Evolutionary conservation across 2,329 filamentous ascomycete genomes (phyloP).

Genomic region (Phialophora verrucosa): DNA sequence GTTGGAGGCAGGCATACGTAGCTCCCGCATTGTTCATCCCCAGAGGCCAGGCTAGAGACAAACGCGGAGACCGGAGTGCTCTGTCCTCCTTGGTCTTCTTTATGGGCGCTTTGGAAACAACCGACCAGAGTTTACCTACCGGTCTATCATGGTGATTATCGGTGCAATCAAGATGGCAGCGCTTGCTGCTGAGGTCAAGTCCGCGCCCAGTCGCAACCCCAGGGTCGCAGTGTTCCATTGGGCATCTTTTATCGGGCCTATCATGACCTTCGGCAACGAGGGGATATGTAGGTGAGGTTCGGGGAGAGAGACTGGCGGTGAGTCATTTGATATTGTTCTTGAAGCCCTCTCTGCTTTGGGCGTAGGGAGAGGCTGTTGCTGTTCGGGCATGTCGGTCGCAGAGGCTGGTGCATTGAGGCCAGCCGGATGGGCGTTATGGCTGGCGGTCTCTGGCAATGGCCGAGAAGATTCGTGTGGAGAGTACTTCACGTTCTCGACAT

Average conservation of each 20-base stretch:
- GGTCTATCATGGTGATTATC: constrained; percentile 84
- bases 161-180: constrained; percentile 81
- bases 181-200: constrained; percentile 70
- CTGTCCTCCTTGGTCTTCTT: not conserved
- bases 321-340: not conserved
- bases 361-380: constrained; percentile 20
- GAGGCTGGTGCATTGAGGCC: constrained; percentile 22
- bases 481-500: not conserved
- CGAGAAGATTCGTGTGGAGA: not conserved
- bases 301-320: not conserved
- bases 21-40: not conserved
- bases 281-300: constrained; percentile 19
- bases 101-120: not conserved
- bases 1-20: not conserved
- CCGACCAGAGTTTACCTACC: constrained; percentile 57
- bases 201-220: constrained; percentile 68
- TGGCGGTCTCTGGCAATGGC: not conserved
- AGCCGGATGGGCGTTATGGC: not conserved
- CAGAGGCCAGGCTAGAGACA: not conserved
- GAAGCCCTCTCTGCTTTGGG: constrained; percentile 17
- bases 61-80: not conserved
- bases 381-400: constrained; percentile 4
- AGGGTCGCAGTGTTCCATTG: constrained; percentile 79
- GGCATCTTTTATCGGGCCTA: constrained; percentile 18
- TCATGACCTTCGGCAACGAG: constrained; percentile 12